Base-by-base conservation (phyloP, 2,329 filamentous ascomycete species). In the Ceratocystis smalleyi region DNA sequence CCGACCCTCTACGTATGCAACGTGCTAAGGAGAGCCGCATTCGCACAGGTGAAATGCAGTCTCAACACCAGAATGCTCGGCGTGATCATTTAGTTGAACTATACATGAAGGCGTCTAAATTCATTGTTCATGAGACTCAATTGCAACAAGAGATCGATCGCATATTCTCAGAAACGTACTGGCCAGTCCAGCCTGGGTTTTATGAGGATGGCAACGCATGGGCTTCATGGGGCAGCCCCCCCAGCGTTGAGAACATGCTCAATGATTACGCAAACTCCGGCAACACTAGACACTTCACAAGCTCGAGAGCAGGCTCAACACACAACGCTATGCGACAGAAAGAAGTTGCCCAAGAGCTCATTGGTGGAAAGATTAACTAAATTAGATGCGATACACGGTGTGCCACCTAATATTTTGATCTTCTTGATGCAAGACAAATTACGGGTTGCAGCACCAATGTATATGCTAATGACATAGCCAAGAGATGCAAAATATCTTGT, bases 21-120 rank as follows among this genome's bases (percentile, higher is more conserved):
- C 79, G 80, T 63, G 79, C 81, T n/a, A 73, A 76, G 32, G 74
- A 71, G 59, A 77, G 77, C 60, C 73, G 71, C 3, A 70, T 67
- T 45, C 75, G 74, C 55, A 76, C 78, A 15, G 73, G 74, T 15
- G 74, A 76, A 15, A 73, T 79, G 51, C 73, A 78, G 40, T 75
- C 74, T 8, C 73, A 76, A 63, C 84, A 84, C 71, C 77, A 79
- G 54, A 79, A 84, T 65, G 78, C 80, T 63, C 82, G 87, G 61
- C 79, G 82, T 67, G 83, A 92, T 68, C 81, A 86, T 17, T 76
- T 99, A 35, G 89, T 96, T 75, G 85, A 89, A 66, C 81, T 99
- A 12, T 99, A 99, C 76, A 88, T 94, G 76, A 88, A 91, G 69
- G 91, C 94, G 4, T 83, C 87, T 30, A 78, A 83, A 47, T 99